Evolutionary conservation across 2,329 filamentous ascomycete genomes (phyloP), one percentile per base, ranked within the genome.

Genomic region (Aspergillus luchuensis): DNA sequence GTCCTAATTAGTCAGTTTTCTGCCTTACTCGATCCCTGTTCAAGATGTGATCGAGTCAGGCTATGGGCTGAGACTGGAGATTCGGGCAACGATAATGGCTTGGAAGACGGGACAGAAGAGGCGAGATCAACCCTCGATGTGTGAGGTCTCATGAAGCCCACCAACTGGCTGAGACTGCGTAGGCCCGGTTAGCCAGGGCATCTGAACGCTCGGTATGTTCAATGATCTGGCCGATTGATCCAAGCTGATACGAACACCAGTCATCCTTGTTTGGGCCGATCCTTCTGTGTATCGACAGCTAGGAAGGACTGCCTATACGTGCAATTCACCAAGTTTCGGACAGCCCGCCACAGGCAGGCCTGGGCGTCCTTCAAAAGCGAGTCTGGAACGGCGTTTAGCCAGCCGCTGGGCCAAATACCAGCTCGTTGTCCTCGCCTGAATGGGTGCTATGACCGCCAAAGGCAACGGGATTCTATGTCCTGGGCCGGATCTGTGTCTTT

Each of bases 1-100:
- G 28, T 30, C 47, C 17, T n/a, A 50, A 50, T 50, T 50, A 50
- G 47, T 50, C 36, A 21, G n/a, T 56, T 56, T 36, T 50, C 36
- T 56, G 58, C 58, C 58, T 60, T 60, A 60, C 58, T 43, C 17
- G 8, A 56, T 50, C 58, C 52, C 38, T 52, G 53, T 56, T 17
- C 23, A 52, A 48, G 39, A 23, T 25, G 36, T 38, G n/a, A 51
- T 13, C 52, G 41, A 51, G 53, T 47, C 36, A 36, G 39, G 41
- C 53, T 33, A 50, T 28, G 25, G 25, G 47, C n/a, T 50, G 47
- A 33, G 47, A 50, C 15, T 33, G 7, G 47, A n/a, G 30, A 33
- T 50, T 33, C 25, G 47, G 47, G 25, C 25, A 50, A 33, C 25
- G 15, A 33, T 10, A 17, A 33, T 50, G 47, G 47, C 47, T 50